Percentiles rank a stretch among this genome's conserved stretches.
These are phyloP conservation scores for Sambucus nigra DNA, from an alignment of 129 eudicot genomes.

Conservation along the genomic window DNA sequence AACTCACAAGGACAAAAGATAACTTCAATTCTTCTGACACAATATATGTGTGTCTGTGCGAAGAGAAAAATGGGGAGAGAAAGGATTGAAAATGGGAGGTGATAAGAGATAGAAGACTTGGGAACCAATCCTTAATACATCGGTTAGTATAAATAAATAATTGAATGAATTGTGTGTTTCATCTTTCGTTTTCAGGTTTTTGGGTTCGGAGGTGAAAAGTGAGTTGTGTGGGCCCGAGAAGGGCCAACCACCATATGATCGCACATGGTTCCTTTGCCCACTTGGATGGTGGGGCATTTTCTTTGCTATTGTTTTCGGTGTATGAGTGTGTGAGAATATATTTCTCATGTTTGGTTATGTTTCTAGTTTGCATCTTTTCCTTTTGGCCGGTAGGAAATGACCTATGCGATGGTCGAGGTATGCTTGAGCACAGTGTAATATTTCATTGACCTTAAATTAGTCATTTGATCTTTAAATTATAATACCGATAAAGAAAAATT, in stretches of 20 bases:
- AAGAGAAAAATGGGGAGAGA: background rate
- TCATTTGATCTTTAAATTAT: no score
- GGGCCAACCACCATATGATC: conserved; percentile 88
- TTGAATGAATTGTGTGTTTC: conserved; percentile 1
- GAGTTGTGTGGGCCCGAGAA: conserved; percentile 32
- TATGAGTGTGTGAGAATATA: conserved; percentile 1
- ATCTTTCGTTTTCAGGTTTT: conserved; percentile 14
- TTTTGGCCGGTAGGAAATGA: background rate
- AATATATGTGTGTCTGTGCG: conserved; percentile 6
- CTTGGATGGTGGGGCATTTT: conserved; percentile 30
- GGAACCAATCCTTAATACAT: conserved; percentile 37
- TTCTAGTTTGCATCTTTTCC: background rate
- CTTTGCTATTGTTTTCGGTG: conserved; percentile 4
- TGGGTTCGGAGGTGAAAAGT: conserved; percentile 26
- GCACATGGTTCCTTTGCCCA: conserved; percentile 91
- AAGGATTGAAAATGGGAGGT: conserved; percentile 29
- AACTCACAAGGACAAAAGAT: conserved; percentile 30
- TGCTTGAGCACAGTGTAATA: background rate
- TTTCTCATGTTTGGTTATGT: background rate
- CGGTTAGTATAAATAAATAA: background rate
- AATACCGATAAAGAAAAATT: no score
- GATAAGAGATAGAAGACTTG: conserved; percentile 25
- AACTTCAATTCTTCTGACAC: conserved; percentile 28
- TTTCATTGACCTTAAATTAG: no score
- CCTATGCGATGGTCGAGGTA: no score